These are phyloP conservation scores for Pelargonium fulgidum DNA, from an alignment of 441 rosid genomes.

Conservation along the genomic window DNA sequence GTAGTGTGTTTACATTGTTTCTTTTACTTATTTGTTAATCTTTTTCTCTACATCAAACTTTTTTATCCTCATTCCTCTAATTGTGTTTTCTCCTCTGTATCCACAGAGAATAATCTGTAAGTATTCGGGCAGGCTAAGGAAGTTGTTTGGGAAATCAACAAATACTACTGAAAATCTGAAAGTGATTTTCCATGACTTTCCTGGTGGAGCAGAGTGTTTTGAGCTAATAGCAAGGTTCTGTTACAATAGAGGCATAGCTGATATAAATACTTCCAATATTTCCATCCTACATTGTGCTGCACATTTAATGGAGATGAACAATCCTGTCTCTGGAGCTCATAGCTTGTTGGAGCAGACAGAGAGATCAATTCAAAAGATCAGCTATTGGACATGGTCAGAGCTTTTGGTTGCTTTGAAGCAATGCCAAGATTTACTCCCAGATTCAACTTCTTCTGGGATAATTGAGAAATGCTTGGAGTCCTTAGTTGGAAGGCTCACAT, in stretches of 20 bases:
- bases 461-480: slow-evolving; percentile 32
- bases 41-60: neutral
- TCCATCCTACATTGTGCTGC: slow-evolving; percentile 38
- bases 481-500: slow-evolving; percentile 27
- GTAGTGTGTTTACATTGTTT: no score
- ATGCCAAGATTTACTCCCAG: slow-evolving; percentile 42
- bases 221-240: slow-evolving; percentile 49
- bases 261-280: slow-evolving; percentile 31
- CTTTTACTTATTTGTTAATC: no score
- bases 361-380: slow-evolving; percentile 52
- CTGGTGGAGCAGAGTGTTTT: slow-evolving; percentile 50
- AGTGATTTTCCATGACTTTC: slow-evolving; percentile 45
- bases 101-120: slow-evolving; percentile 34
- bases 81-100: neutral
- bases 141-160: slow-evolving; percentile 25
- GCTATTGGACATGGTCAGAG: slow-evolving; percentile 72
- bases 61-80: neutral
- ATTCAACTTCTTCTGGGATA: slow-evolving; percentile 28
- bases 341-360: slow-evolving; percentile 50
- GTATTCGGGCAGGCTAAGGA: slow-evolving; percentile 34
- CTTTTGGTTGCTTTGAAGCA: slow-evolving; percentile 55
- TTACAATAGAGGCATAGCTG: slow-evolving; percentile 34
- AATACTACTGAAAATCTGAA: slow-evolving; percentile 20
- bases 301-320: slow-evolving; percentile 41
- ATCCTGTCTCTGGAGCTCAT: neutral